phyloP scores from a whole-genome alignment of 2,329 filamentous ascomycete genomes.

The Drechslerella dactyloides region DNA sequence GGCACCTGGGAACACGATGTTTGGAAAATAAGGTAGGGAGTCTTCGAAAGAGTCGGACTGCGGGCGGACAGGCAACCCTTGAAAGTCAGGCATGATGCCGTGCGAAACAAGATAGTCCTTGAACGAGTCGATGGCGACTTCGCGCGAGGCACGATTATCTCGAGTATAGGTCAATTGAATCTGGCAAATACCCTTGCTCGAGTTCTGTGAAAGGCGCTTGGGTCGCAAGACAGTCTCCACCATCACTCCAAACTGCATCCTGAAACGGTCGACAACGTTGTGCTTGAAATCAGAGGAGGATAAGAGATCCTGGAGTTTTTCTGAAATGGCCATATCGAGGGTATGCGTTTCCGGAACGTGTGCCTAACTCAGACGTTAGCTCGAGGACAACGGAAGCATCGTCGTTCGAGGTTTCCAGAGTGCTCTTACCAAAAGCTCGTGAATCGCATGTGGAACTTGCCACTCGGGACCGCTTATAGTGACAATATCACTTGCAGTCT shows the following conservation, averaged over 20 bases:
- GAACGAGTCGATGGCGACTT: conserved; percentile 94
- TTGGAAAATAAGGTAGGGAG: conserved; percentile 94
- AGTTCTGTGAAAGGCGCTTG: conserved; percentile 64
- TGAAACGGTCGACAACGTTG: conserved; percentile 82
- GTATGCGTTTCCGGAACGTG: conserved; percentile 98
- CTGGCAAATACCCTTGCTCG: conserved; percentile 56
- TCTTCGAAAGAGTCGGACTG: conserved; percentile 99
- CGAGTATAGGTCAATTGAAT: conserved; percentile 85
- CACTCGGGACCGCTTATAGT: conserved; percentile 96
- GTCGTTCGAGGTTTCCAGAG: not conserved
- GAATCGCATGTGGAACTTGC: conserved; percentile 95
- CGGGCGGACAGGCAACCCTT: conserved; percentile 93
- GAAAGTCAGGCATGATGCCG: conserved; percentile 86
- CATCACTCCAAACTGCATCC: conserved; percentile 89
- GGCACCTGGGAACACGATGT: conserved; percentile 91
- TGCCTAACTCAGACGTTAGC: conserved; percentile 64
- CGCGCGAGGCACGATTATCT: conserved; percentile 93
- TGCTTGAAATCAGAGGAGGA: conserved; percentile 79
- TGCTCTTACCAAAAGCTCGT: conserved; percentile 80
- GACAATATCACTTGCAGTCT: conserved; percentile 94
- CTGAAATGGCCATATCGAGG: conserved; percentile 77
- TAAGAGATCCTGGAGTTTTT: conserved; percentile 79
- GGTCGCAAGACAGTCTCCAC: conserved; percentile 73
- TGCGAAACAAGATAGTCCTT: conserved; percentile 83
- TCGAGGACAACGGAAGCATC: not conserved